Evolutionary conservation across 2,329 filamentous ascomycete species (phyloP).

Genomic region (Neonectria neomacrospora): DNA sequence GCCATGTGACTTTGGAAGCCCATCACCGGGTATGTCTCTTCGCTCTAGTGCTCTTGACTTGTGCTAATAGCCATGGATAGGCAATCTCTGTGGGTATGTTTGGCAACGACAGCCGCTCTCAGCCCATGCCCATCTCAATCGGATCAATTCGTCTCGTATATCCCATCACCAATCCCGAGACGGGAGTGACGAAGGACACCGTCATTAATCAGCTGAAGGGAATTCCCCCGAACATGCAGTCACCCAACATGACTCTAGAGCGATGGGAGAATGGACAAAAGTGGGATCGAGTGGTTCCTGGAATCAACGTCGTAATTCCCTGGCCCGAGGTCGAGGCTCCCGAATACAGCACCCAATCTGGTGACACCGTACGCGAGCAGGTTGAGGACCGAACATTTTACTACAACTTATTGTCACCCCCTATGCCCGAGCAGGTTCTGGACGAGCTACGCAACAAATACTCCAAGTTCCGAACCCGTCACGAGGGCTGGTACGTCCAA

Average conservation of each 20-base stretch:
- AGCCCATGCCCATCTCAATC: conserved; percentile 67
- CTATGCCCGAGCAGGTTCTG: conserved; percentile 81
- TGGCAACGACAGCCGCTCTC: conserved; percentile 45
- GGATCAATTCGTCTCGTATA: conserved; percentile 83
- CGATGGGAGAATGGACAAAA: conserved; percentile 55
- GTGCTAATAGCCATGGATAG: conserved; percentile 32
- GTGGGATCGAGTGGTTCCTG: conserved; percentile 71
- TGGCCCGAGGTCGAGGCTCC: conserved; percentile 72
- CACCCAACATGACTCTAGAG: conserved; percentile 54
- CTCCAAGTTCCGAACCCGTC: conserved; percentile 82
- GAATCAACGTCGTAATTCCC: conserved; percentile 77
- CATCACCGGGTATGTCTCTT: conserved; percentile 70
- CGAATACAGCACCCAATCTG: conserved; percentile 63
- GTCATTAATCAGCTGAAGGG: conserved; percentile 78
- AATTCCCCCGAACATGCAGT: conserved; percentile 59
- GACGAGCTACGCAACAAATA: conserved; percentile 89
- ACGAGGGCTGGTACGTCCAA: conserved; percentile 78
- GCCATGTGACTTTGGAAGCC: conserved; percentile 70
- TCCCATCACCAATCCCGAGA: conserved; percentile 73
- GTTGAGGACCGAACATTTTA: conserved; percentile 81
- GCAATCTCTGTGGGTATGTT: conserved; percentile 47
- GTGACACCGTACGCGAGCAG: conserved; percentile 80
- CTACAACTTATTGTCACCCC: conserved; percentile 79
- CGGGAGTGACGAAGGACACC: conserved; percentile 75
- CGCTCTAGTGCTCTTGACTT: not conserved